A percentile compares a stretch with the other conserved stretches of the same genome.
Evolutionary conservation across 106 monocot genomes (phyloP).

Genomic region (Platanthera zijinensis): DNA sequence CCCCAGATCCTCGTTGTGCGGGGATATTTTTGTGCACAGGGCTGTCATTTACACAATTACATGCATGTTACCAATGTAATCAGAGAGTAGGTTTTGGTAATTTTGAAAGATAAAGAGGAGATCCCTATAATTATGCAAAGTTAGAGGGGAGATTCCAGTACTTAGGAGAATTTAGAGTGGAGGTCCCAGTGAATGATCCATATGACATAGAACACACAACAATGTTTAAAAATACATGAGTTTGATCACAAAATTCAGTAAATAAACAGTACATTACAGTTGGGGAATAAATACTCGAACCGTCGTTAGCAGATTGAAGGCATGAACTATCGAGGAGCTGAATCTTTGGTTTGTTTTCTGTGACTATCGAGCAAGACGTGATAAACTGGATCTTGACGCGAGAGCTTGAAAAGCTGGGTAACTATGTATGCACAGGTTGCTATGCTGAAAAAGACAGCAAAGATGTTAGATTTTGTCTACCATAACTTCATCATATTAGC

Average conservation of each 20-base stretch:
- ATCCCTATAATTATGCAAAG: no score
- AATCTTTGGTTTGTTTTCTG: conserved; percentile 19
- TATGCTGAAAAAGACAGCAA: conserved; percentile 31
- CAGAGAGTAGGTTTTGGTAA: no score
- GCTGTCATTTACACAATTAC: no score
- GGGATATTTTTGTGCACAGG: no score
- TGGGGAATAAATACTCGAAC: neutral
- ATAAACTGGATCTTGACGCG: conserved; percentile 31
- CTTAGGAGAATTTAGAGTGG: no score
- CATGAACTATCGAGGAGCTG: neutral
- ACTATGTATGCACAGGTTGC: conserved; percentile 68
- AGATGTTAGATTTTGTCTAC: neutral
- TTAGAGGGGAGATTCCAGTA: no score
- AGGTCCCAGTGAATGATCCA: no score
- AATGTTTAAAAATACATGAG: no score
- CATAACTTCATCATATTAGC: neutral
- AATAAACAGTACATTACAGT: neutral
- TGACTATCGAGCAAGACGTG: conserved; percentile 30
- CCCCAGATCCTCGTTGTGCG: no score
- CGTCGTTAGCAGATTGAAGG: neutral
- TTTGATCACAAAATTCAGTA: neutral
- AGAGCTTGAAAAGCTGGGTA: conserved; percentile 53
- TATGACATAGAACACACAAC: no score
- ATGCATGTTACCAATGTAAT: no score
- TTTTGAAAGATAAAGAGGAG: no score